Base-by-base conservation (phyloP, 2,329 filamentous ascomycete species). In the Pseudopithomyces chartarum region DNA sequence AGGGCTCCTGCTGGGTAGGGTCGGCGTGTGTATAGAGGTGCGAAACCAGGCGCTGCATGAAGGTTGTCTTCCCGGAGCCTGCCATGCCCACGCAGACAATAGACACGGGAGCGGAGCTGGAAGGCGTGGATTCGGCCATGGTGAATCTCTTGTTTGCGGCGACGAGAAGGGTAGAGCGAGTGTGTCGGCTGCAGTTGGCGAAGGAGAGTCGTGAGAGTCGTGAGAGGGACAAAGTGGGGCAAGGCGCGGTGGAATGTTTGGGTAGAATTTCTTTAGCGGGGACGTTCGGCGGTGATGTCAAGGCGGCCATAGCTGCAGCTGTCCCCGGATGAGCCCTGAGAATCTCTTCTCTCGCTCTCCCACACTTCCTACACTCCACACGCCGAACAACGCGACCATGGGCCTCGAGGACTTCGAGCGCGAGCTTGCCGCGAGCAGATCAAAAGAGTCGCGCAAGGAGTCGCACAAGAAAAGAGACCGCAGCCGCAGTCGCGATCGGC, bases 1-100 rank as follows among this genome's bases (percentile, higher is more conserved):
- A 57, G 13, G 72, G 70, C 26, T 66, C 61, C 56, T 60, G 56
- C 40, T 61, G 55, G 3, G 70, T 73, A 1, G 73, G 71, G 17
- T 88, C 85, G 56, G 89, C 86, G 69, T 93, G 85, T 5, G 85
- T 85, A 73, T 98, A 94, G 3, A 99, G 87, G 74, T 99, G 85
- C 0, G 94, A 90, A 76, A 97, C 97, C 70, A 99, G 95, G 70
- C 95, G 88, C 75, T 98, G 94, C 94, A 99, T 98, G 74, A 99
- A 99, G 0, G 96, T 99, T n/a, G 95, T 99, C 82, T 99, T 99
- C 70, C 95, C 95, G 15, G 92, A 96, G 68, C 95, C 94, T 69
- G 95, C 95, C 94, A 98, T 98, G 82, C 95, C 95, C 47, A 99
- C 88, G 77, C 93, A 97, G 69, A 98, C 92, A 58, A 99, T 88